Percentiles rank a stretch among this genome's conserved stretches.
Conservation (phyloP, 495 filamentous ascomycete species). For the Pseudomonodictys pantanalensis region DNA sequence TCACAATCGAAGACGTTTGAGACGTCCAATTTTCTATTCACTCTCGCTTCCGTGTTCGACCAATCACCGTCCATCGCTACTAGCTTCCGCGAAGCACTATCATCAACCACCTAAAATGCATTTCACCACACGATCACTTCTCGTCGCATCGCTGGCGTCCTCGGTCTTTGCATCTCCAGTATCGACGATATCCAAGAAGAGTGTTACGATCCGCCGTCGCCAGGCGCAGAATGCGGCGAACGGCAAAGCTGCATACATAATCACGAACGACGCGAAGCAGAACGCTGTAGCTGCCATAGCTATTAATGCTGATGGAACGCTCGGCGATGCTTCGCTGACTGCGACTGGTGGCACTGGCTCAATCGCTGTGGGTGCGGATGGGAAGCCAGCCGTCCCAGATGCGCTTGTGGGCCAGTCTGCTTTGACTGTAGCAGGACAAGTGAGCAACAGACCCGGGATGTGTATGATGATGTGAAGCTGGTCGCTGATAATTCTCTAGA, state of each 20-base stretch:
- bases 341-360: conserved; percentile 28
- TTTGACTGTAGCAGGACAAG: conserved; percentile 49
- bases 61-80: neutral
- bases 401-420: conserved; percentile 52
- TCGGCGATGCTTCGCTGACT: conserved; percentile 27
- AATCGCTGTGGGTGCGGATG: conserved; percentile 31
- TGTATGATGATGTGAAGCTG: neutral
- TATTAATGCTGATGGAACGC: conserved; percentile 29
- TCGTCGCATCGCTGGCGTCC: neutral
- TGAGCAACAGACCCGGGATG: conserved; percentile 32
- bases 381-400: conserved; percentile 45
- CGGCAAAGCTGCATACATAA: conserved; percentile 33
- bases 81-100: neutral
- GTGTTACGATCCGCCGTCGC: neutral
- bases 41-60: too few relatives aligned
- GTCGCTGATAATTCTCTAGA: conserved; percentile 9
- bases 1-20: conserved; percentile 1
- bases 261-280: conserved; percentile 34
- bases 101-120: neutral
- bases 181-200: neutral
- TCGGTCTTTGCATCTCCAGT: neutral
- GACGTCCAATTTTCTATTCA: conserved; percentile 1
- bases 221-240: neutral
- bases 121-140: neutral
- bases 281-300: conserved; percentile 32